Percentiles rank a stretch among this genome's conserved stretches.
Conservation (phyloP, 768 basidiomycete species). For the Mycena amicta region DNA sequence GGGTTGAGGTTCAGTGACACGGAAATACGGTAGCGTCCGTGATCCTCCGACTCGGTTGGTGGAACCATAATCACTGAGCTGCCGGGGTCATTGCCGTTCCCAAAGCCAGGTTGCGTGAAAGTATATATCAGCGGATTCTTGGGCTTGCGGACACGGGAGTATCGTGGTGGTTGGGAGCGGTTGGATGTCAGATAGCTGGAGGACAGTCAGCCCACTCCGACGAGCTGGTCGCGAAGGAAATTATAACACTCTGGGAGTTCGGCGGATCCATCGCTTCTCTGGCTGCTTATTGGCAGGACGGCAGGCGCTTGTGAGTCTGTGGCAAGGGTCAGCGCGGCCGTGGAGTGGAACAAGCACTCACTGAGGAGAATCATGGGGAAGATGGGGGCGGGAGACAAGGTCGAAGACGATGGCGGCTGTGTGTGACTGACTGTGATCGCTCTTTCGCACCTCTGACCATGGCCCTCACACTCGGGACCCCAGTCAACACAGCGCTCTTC, state of each 20-base stretch:
- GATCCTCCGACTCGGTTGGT: conserved; percentile 18
- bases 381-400: not conserved
- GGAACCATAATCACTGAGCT: conserved; percentile 21
- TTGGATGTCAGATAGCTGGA: conserved; percentile 19
- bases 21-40: conserved; percentile 39
- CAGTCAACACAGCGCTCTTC: conserved; percentile 78
- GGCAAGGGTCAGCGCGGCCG: not conserved
- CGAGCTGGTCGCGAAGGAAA: not conserved
- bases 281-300: not conserved
- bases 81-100: not conserved
- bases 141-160: conserved; percentile 18
- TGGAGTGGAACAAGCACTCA: conserved; percentile 4
- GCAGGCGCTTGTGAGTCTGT: conserved; percentile 14
- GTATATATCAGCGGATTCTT: conserved; percentile 17
- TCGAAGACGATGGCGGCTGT: no score
- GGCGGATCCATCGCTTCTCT: not conserved
- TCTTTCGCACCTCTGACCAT: conserved; percentile 25
- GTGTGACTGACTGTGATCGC: not conserved
- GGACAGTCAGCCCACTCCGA: not conserved
- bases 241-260: conserved; percentile 26
- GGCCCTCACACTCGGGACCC: conserved; percentile 62
- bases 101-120: conserved; percentile 7
- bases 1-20: conserved; percentile 48
- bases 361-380: conserved; percentile 19
- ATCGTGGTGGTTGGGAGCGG: conserved; percentile 13